Evolutionary conservation across 2,329 filamentous ascomycete species (phyloP), one percentile per base, ranked within the genome.

Genomic region (Hymenoscyphus occultus): DNA sequence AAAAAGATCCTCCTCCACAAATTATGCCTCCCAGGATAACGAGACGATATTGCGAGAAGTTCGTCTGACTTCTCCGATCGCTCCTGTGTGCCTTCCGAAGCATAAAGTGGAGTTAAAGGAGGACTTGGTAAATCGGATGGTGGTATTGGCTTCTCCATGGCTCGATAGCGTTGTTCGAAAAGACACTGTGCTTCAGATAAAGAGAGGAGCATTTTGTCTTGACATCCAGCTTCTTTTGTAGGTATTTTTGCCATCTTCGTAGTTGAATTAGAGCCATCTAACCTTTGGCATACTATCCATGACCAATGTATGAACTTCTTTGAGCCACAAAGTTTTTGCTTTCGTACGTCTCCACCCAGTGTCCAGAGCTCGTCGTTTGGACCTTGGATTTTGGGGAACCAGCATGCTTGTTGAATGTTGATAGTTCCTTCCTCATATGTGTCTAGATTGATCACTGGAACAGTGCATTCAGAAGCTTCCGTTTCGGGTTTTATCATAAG

Each of bases 391-490:
- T 61, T 68, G 1, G 69, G 67, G 31, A 66, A 66, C 71, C 71
- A 74, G 56, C 69, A 72, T 10, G 71, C 72, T 54, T 71, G 63
- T 22, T 67, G 59, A 28, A 71, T 39, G 10, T 32, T 40, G 16
- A 74, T 62, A 1, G 9, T 60, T 2, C 71, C 71, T n/a, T 45
- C 56, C 22, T 67, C 42, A 45, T 39, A 65, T 1, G 68, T 72
- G n/a, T 57, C 56, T 48, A 72, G 62, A 42, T 73, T 74, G 60
- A 74, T 71, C 2, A 74, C 71, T 14, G 67, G 67, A 7, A 69
- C 67, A 7, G 42, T 54, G 3, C 35, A 39, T 19, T 65, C 51
- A 40, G 66, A 60, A 3, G 48, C 45, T 1, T 56, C 45, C 13
- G 63, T 64, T 1, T 64, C 61, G 13, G 59, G 39, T 13, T 56